These are phyloP conservation scores for Phytophthora chlamydospora DNA, from an alignment of 352 stramenopile species.

Conservation along the genomic window DNA sequence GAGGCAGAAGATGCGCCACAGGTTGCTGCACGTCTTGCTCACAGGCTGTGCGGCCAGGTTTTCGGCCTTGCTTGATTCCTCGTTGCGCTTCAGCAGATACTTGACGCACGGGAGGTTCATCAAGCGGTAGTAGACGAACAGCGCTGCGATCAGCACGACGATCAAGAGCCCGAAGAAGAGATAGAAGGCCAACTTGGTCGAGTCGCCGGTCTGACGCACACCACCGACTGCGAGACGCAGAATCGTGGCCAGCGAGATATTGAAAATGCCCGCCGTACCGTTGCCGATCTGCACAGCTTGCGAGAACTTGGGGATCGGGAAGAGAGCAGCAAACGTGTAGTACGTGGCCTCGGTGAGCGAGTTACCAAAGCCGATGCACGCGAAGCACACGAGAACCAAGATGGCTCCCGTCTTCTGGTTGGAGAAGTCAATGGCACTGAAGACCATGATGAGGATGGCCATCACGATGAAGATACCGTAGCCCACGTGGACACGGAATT, in stretches of 20 bases:
- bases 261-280: slow-evolving; percentile 44
- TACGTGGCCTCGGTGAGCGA: slow-evolving; percentile 54
- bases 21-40: slow-evolving; percentile 36
- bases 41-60: slow-evolving; percentile 28
- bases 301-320: slow-evolving; percentile 53
- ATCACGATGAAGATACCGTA: slow-evolving; percentile 47
- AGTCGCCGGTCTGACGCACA: slow-evolving; percentile 32
- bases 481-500: slow-evolving; percentile 37
- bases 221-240: slow-evolving; percentile 50
- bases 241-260: slow-evolving; percentile 50
- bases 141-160: slow-evolving; percentile 42
- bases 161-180: slow-evolving; percentile 55
- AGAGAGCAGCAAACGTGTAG: slow-evolving; percentile 56
- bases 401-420: slow-evolving; percentile 43
- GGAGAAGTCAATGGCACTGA: slow-evolving; percentile 43
- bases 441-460: slow-evolving; percentile 47
- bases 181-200: slow-evolving; percentile 44
- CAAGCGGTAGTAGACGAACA: slow-evolving; percentile 42
- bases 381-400: slow-evolving; percentile 52
- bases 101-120: slow-evolving; percentile 38
- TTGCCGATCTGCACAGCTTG: slow-evolving; percentile 69
- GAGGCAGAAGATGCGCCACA: slow-evolving; percentile 49
- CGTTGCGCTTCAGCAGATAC: slow-evolving; percentile 50
- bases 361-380: slow-evolving; percentile 45
- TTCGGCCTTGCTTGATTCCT: slow-evolving; percentile 27